A percentile compares a stretch with the other conserved stretches of the same genome.
Evolutionary conservation across 495 filamentous ascomycete genomes (phyloP).

Genomic region (Amorphotheca resinae): DNA sequence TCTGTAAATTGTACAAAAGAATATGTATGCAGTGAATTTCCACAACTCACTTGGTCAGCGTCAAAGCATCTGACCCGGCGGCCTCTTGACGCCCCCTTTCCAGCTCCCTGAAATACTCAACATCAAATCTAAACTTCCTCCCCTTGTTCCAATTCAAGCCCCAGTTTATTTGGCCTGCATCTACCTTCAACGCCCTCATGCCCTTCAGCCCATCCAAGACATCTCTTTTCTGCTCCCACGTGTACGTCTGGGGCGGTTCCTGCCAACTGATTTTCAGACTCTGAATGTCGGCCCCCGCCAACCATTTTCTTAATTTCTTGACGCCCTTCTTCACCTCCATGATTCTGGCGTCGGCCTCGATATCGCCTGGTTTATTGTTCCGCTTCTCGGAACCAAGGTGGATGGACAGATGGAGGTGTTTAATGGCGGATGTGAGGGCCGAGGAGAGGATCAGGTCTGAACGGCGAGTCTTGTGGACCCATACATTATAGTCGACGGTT

Average conservation of each 20-base stretch:
- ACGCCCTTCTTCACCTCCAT: slow-evolving; percentile 15
- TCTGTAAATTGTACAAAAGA: slow-evolving; percentile 1
- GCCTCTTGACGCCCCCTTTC: slow-evolving; percentile 3
- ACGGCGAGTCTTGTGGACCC: slow-evolving; percentile 11
- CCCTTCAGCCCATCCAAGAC: slow-evolving; percentile 12
- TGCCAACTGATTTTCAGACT: slow-evolving; percentile 11
- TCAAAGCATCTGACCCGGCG: neutral
- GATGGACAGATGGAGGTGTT: slow-evolving; percentile 9
- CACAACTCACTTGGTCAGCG: neutral
- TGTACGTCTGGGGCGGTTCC: slow-evolving; percentile 14
- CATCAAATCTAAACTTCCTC: slow-evolving; percentile 12
- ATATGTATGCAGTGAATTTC: neutral
- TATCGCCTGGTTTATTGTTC: neutral
- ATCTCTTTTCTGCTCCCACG: slow-evolving; percentile 14
- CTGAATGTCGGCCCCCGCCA: slow-evolving; percentile 9
- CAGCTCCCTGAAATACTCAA: slow-evolving; percentile 10
- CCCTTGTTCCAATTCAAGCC: slow-evolving; percentile 17
- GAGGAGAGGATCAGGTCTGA: slow-evolving; percentile 7
- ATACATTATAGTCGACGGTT: slow-evolving; percentile 15
- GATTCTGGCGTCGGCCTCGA: slow-evolving; percentile 6
- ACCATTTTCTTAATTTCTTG: slow-evolving; percentile 13
- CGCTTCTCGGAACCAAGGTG: slow-evolving; percentile 13
- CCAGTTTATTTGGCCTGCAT: slow-evolving; percentile 17
- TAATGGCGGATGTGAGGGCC: slow-evolving; percentile 4
- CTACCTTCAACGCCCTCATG: slow-evolving; percentile 5